Evolutionary conservation across 352 stramenopile genomes (phyloP), one percentile per base, ranked within the genome.

Genomic region (Globisporangium sylvaticum): DNA sequence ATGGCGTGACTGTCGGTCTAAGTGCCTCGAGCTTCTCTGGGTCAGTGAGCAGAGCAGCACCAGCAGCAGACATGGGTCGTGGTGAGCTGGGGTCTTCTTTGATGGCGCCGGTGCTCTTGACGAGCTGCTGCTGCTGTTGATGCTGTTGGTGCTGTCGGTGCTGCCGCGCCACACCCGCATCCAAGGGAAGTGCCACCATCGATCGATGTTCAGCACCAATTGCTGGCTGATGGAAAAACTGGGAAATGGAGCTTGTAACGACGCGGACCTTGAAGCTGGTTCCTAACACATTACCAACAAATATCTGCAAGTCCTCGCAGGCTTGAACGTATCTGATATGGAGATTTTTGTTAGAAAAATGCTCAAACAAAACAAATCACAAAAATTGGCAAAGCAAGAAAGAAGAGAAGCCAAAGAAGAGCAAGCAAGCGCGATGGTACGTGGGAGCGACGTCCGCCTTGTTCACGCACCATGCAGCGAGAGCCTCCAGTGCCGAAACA

Each of bases 201-300:
- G 24, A 18, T 44, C 37, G 4, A 44, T 44, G 14, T 20, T 44
- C 37, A 44, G 37, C 4, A 20, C 53, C 20, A 15, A 54, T 55
- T 57, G 12, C 52, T 22, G 5, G 39, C 4, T n/a, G 15, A 48
- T 48, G 39, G 39, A 48, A 48, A 8, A 46, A 20, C 14, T 18
- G 14, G 37, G 14, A 58, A 24, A 37, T 62, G 22, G 32, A 62
- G 56, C 56, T 61, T 61, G 55, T 31, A 60, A 60, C 55, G 55
- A 46, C 56, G 56, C 56, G 2, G n/a, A 14, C 56, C 15, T 37
- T 59, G 48, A 31, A 55, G 24, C 48, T 58, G 14, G 25, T 22
- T 58, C 25, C 7, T 32, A 58, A 15, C n/a, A n/a, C n/a, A n/a
- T n/a, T n/a, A n/a, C n/a, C n/a, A n/a, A n/a, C n/a, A n/a, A n/a